phyloP scores from a whole-genome alignment of 2,329 filamentous ascomycete genomes.

The Sordariomycetes sp. region DNA sequence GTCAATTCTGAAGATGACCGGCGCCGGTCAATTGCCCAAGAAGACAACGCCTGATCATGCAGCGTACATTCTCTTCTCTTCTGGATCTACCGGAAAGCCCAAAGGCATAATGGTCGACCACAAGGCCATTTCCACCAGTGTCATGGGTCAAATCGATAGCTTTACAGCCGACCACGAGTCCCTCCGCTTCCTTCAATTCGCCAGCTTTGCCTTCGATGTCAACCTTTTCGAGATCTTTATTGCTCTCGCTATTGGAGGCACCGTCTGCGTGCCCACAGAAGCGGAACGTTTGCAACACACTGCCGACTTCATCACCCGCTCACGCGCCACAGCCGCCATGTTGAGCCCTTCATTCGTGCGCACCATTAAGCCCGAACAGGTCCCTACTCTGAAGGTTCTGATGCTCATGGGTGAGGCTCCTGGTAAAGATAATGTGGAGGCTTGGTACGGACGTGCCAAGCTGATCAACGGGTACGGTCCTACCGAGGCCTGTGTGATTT shows the following conservation, averaged over 20 bases:
- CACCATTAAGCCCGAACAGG: slow-evolving; percentile 2
- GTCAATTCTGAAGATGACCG: neutral
- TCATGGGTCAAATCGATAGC: slow-evolving; percentile 5
- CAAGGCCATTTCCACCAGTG: slow-evolving; percentile 7
- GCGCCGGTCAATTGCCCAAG: neutral
- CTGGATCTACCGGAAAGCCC: slow-evolving; percentile 12
- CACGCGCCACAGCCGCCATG: neutral
- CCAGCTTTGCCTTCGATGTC: slow-evolving; percentile 4
- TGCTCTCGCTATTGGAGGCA: neutral
- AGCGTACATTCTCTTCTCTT: slow-evolving; percentile 12
- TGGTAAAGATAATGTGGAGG: slow-evolving; percentile 16
- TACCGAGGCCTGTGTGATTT: slow-evolving; percentile 23
- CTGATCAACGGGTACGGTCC: slow-evolving; percentile 30
- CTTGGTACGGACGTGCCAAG: slow-evolving; percentile 15
- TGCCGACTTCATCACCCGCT: neutral
- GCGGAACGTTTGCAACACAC: neutral
- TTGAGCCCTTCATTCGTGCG: slow-evolving; percentile 3
- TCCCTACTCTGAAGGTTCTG: slow-evolving; percentile 8
- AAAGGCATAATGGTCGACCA: slow-evolving; percentile 13
- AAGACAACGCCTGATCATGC: slow-evolving; percentile 1
- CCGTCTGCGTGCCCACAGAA: slow-evolving; percentile 2
- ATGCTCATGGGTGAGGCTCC: slow-evolving; percentile 15
- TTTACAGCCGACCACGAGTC: slow-evolving; percentile 9
- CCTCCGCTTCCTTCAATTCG: slow-evolving; percentile 4
- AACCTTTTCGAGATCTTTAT: slow-evolving; percentile 1